Evolutionary conservation across 306 rosid species (phyloP).

Genomic region (Ammopiptanthus mongolicus): DNA sequence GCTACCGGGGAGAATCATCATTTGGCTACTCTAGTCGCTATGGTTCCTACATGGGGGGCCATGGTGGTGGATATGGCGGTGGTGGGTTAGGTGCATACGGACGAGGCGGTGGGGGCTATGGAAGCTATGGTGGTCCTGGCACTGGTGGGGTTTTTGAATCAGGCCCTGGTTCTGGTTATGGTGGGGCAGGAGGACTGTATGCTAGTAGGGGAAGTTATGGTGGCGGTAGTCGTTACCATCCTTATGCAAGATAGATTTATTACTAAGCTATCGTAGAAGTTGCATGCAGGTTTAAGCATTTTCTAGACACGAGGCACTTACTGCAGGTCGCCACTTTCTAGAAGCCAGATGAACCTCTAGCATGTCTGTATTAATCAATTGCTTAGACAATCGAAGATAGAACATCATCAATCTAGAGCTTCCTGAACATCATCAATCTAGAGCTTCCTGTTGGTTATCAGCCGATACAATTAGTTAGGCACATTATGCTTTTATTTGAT

Average conservation of each 20-base stretch:
- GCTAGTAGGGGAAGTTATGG: slow-evolving; percentile 51
- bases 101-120: slow-evolving; percentile 44
- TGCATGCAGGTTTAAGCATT: slow-evolving; percentile 54
- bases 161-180: slow-evolving; percentile 42
- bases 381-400: slow-evolving; percentile 48
- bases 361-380: slow-evolving; percentile 28
- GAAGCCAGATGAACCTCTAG: slow-evolving; percentile 55
- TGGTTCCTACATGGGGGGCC: slow-evolving; percentile 53
- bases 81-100: slow-evolving; percentile 50
- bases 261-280: slow-evolving; percentile 44
- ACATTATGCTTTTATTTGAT: slow-evolving; percentile 15
- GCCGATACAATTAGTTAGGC: slow-evolving; percentile 34
- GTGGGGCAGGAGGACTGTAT: slow-evolving; percentile 45
- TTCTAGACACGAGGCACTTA: slow-evolving; percentile 45
- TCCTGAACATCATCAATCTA: slow-evolving; percentile 33
- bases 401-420: slow-evolving; percentile 44
- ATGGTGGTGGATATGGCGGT: slow-evolving; percentile 46
- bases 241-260: slow-evolving; percentile 53
- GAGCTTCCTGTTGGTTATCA: slow-evolving; percentile 32
- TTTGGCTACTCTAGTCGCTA: slow-evolving; percentile 52
- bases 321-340: slow-evolving; percentile 45
- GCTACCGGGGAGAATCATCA: slow-evolving; percentile 43
- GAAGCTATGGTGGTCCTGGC: slow-evolving; percentile 48
- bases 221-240: slow-evolving; percentile 56
- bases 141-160: slow-evolving; percentile 36